Base-by-base conservation (phyloP, 192 early-diverging fungal species). In the Chytriomyces hyalinus region DNA sequence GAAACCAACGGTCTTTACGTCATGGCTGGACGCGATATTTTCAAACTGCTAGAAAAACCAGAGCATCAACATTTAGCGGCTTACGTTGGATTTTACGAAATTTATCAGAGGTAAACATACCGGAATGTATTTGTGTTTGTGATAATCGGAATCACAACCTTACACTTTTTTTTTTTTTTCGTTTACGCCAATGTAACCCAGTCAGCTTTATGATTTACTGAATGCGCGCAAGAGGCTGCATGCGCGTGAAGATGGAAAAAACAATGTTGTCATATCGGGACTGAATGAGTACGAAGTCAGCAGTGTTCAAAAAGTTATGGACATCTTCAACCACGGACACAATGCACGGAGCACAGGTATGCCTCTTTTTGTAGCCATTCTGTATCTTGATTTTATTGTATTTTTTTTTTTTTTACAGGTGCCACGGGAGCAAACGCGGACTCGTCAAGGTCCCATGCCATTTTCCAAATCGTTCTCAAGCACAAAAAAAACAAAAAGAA, bases 391-490 rank as follows among this genome's bases (percentile, higher is more conserved):
- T 9, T 59, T 45, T 17, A 67, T 60, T 45, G 10, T 53, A 75
- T 46, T n/a, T 78, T 75, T 36, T 70, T 61, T 26, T 17, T 47
- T 22, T 43, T 7, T 20, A 36, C 28, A 92, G 93, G 95, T 15
- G 92, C 90, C 1, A 99, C 97, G 4, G 95, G 93, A 6, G 96
- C 96, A 60, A 99, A 99, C 78, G 85, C 92, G 0, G 95, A 96
- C 69, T 98, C 96, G 20, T 99, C 97, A 6, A 87, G 97, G 44
- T 98, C 97, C 2, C 97, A 99, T 81, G 98, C 98, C 22, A 96
- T 99, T 49, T 89, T 99, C 77, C 97, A 98, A 82, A 89, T 99
- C 61, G 85, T 93, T 46, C 81, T 99, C 13, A 94, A 94, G 66
- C 89, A 93, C 68, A 87, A 79, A 62, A 86, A 87, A 15, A 79